These are phyloP conservation scores for Alternaria novae-zelandiae DNA, from an alignment of 2,329 filamentous ascomycete genomes.

Conservation along the genomic window DNA sequence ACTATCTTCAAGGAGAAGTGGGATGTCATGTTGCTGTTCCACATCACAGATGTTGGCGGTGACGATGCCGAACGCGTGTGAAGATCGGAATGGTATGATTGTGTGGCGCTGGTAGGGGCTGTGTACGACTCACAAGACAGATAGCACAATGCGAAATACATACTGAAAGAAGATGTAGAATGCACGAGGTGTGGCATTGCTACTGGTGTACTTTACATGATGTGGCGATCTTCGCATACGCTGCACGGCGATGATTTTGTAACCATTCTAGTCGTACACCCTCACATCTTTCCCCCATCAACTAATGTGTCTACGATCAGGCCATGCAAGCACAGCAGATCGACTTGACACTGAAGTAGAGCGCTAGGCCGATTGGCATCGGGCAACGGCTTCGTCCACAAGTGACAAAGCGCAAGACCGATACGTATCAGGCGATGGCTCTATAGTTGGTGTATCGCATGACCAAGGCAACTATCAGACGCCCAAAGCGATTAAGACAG, in stretches of 20 bases:
- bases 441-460: not conserved
- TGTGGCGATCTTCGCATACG: not conserved
- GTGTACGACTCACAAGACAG: not conserved
- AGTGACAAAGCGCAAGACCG: not conserved
- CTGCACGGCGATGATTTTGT: no score
- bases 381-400: not conserved
- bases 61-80: not conserved
- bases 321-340: not conserved
- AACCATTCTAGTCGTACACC: not conserved
- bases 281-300: not conserved
- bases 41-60: not conserved
- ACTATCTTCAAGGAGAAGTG: not conserved
- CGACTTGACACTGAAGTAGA: not conserved
- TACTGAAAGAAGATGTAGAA: not conserved
- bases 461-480: not conserved
- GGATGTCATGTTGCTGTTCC: not conserved
- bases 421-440: not conserved
- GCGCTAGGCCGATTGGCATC: not conserved
- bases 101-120: not conserved
- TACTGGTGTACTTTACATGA: not conserved
- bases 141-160: not conserved
- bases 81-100: not conserved
- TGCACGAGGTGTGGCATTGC: not conserved
- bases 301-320: not conserved
- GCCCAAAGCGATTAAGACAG: not conserved